Percentiles rank a stretch among this genome's conserved stretches.
phyloP scores from a whole-genome alignment of 257 asterid genomes.

The Capsicum rhomboideum region DNA sequence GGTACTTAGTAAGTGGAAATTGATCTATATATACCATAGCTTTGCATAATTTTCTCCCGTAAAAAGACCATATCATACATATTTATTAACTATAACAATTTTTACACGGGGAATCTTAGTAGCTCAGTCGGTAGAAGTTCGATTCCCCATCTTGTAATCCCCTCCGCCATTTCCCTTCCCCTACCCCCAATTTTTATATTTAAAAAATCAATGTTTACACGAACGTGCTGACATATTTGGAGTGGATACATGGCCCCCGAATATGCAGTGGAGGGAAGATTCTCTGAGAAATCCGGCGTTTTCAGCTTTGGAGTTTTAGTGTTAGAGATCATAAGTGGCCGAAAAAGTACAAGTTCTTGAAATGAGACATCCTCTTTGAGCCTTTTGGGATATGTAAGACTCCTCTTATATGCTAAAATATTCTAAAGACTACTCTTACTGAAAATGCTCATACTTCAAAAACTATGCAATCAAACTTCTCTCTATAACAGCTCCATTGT shows the following conservation, averaged over 20 bases:
- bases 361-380: constrained; percentile 31
- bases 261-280: constrained; percentile 60
- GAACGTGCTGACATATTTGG: neutral
- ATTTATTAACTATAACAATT: neutral
- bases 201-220: no score
- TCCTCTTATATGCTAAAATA: neutral
- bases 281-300: constrained; percentile 51
- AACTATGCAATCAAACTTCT: neutral
- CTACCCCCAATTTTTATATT: no score
- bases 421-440: neutral
- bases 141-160: no score
- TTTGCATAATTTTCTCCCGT: neutral
- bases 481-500: neutral
- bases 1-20: constrained; percentile 51
- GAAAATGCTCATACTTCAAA: neutral
- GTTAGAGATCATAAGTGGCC: constrained; percentile 49
- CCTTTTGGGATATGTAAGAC: constrained; percentile 58
- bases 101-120: no score
- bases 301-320: constrained; percentile 49
- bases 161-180: no score
- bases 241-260: constrained; percentile 75
- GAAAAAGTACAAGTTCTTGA: constrained; percentile 34
- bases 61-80: neutral
- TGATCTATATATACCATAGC: neutral
- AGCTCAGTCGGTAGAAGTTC: no score